Evolutionary conservation across 2,329 filamentous ascomycete species (phyloP).

Genomic region (Pseudogymnoascus pannorum): DNA sequence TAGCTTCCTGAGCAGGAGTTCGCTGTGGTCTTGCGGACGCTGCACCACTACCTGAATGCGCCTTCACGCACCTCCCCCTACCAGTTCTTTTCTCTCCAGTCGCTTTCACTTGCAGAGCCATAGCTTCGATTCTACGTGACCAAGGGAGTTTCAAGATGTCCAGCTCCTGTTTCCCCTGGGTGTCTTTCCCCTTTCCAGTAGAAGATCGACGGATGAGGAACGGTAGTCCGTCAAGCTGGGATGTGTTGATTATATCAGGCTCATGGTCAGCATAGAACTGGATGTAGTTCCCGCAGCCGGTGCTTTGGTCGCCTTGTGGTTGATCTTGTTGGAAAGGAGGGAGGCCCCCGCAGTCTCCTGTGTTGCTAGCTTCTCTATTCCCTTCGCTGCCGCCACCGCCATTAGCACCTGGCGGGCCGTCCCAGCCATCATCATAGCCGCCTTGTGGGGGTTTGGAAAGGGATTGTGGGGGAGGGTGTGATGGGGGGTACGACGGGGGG

Average conservation of each 20-base stretch:
- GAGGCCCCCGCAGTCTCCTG: background rate
- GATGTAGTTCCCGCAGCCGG: background rate
- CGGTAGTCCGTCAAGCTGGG: background rate
- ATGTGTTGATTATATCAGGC: background rate
- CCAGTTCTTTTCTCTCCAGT: background rate
- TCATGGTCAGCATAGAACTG: background rate
- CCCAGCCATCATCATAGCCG: background rate
- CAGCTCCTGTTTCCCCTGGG: background rate
- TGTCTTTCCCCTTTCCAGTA: background rate
- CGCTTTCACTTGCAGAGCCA: background rate
- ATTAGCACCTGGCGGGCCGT: background rate
- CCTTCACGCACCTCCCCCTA: background rate
- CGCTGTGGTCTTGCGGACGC: background rate
- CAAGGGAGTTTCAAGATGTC: background rate
- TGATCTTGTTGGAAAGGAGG: background rate
- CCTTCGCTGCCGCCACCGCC: background rate
- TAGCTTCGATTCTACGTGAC: background rate
- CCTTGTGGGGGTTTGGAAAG: background rate
- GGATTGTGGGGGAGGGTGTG: background rate
- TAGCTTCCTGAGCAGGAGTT: background rate
- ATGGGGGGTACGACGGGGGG: background rate
- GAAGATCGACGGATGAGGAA: background rate
- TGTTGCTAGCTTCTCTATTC: no score
- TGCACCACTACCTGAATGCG: background rate
- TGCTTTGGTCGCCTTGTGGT: conserved; percentile 2